phyloP scores from a whole-genome alignment of 768 basidiomycete species.

The Chlorophyllum brunneum region DNA sequence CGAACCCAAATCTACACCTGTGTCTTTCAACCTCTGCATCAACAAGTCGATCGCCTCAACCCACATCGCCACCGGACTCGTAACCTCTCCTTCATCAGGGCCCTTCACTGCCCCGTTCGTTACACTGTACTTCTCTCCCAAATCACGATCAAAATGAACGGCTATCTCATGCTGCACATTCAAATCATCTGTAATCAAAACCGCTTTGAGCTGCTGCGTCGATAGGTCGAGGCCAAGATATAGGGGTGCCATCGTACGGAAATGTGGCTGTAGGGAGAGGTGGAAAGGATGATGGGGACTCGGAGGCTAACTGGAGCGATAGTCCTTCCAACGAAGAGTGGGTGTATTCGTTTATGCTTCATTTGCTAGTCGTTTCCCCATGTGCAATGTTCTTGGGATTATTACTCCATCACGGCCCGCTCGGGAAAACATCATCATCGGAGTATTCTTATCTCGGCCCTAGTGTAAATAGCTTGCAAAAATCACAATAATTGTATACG shows the following conservation, averaged over 20 bases:
- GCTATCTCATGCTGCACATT: constrained; percentile 62
- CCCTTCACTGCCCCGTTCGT: constrained; percentile 63
- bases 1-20: constrained; percentile 52
- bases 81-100: constrained; percentile 68
- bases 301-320: neutral
- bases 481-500: too few species aligned
- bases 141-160: constrained; percentile 78
- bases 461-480: too few species aligned
- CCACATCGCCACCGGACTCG: constrained; percentile 80
- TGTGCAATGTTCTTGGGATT: neutral
- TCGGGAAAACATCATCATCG: neutral
- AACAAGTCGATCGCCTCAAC: constrained; percentile 82
- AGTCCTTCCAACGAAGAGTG: neutral
- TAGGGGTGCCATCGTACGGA: constrained; percentile 17
- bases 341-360: neutral
- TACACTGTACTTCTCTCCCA: constrained; percentile 59
- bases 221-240: constrained; percentile 87
- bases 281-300: neutral
- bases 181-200: constrained; percentile 56
- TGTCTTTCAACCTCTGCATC: constrained; percentile 54
- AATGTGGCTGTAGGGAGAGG: neutral
- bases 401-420: neutral
- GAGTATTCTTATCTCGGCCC: neutral
- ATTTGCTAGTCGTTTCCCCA: neutral
- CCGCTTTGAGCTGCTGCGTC: constrained; percentile 81